phyloP scores from a whole-genome alignment of 768 basidiomycete genomes.

The Tylopilus cervinicoccineus region DNA sequence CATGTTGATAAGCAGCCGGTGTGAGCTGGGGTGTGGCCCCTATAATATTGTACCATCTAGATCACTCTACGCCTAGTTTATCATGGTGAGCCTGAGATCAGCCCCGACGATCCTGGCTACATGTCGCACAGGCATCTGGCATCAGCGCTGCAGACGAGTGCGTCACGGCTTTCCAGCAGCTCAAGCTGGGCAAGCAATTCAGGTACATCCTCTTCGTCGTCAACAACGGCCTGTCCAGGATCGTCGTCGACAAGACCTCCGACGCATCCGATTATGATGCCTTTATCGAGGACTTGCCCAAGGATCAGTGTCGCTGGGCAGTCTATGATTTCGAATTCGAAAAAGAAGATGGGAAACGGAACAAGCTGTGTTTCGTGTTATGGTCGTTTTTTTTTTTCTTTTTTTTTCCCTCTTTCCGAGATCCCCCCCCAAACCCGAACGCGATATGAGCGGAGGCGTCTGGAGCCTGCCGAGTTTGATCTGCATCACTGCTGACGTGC shows the following conservation, averaged over 20 bases:
- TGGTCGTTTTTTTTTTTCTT: constrained; percentile 50
- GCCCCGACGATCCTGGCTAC: no score
- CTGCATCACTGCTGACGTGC: background rate
- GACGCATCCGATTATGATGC: constrained; percentile 53
- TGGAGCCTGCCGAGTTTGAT: background rate
- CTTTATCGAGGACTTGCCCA: constrained; percentile 73
- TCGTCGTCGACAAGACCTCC: constrained; percentile 72
- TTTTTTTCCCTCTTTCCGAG: no score
- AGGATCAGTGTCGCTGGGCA: constrained; percentile 78
- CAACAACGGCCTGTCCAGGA: constrained; percentile 57
- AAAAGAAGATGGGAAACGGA: constrained; percentile 68
- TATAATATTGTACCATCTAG: constrained; percentile 6
- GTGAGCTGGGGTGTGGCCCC: constrained; percentile 4
- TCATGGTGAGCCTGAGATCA: constrained; percentile 22
- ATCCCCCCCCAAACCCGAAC: no score
- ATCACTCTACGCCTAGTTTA: background rate
- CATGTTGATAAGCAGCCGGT: constrained; percentile 10
- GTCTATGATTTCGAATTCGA: constrained; percentile 89
- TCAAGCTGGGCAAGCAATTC: constrained; percentile 42
- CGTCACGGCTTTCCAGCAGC: constrained; percentile 17
- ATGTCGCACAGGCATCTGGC: constrained; percentile 24
- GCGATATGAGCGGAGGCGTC: no score
- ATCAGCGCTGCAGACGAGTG: constrained; percentile 55
- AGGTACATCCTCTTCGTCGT: constrained; percentile 85
- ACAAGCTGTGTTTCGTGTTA: constrained; percentile 78